These are phyloP conservation scores for Eimeria sp. DNA, from an alignment of 169 alveolate genomes.

Conservation along the genomic window DNA sequence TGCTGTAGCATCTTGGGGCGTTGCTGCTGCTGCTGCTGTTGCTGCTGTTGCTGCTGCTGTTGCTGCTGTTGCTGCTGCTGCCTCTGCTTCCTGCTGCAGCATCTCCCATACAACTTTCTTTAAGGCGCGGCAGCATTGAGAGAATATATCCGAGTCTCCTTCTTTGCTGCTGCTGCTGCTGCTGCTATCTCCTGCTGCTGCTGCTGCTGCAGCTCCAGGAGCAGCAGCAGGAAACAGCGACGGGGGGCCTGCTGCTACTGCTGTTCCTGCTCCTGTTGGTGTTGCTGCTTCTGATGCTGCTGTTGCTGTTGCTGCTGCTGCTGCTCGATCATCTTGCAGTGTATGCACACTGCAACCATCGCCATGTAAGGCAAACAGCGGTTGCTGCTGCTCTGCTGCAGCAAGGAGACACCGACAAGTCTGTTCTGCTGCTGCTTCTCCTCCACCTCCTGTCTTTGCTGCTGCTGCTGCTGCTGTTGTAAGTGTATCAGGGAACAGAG, in stretches of 20 bases:
- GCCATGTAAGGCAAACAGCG: not conserved
- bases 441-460: not conserved
- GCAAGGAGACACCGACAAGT: slow-evolving; percentile 3
- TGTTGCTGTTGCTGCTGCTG: slow-evolving; percentile 17
- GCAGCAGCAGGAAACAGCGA: not conserved
- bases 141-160: not conserved
- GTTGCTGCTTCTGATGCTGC: not conserved
- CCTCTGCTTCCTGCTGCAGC: slow-evolving; percentile 65
- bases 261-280: not conserved
- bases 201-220: not conserved
- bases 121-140: slow-evolving; percentile 51
- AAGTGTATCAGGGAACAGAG: not conserved
- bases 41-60: not conserved
- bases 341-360: too few relatives aligned
- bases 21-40: not conserved
- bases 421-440: not conserved
- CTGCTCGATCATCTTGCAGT: not conserved
- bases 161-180: slow-evolving; percentile 9
- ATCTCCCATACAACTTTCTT: not conserved
- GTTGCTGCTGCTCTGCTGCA: slow-evolving; percentile 44
- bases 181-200: slow-evolving; percentile 1
- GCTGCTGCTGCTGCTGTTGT: slow-evolving; percentile 28
- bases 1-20: not conserved
- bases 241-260: not conserved
- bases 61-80: slow-evolving; percentile 57